Conservation (phyloP, 352 stramenopile species). For the Phytophthora lateralis region DNA sequence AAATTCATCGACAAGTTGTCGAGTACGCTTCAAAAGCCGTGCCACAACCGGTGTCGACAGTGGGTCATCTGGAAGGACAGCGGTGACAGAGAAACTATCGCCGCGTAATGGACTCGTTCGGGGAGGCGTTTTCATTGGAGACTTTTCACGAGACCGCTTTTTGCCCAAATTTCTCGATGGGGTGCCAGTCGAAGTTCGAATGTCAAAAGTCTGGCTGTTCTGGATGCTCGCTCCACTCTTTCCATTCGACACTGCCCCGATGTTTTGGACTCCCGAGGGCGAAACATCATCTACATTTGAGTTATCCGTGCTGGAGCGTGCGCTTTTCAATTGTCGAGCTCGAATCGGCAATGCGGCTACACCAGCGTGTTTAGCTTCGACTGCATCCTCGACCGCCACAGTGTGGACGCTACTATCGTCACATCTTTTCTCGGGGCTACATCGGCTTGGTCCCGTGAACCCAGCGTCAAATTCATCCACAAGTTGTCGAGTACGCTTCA, state of each 20-base stretch:
- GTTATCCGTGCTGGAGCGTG: slow-evolving; percentile 50
- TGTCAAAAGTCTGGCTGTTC: neutral
- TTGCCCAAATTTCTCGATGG: slow-evolving; percentile 2
- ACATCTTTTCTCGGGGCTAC: slow-evolving; percentile 1
- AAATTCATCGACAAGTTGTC: slow-evolving; percentile 37
- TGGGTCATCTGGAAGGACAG: slow-evolving; percentile 14
- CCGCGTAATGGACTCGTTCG: neutral
- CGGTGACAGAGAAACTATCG: neutral
- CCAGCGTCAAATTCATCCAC: slow-evolving; percentile 35
- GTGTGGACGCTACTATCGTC: neutral
- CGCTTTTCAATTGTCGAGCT: slow-evolving; percentile 36
- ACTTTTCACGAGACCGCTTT: slow-evolving; percentile 3
- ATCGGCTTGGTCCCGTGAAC: slow-evolving; percentile 13
- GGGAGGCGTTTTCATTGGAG: slow-evolving; percentile 8
- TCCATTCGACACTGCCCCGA: neutral
- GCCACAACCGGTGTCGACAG: slow-evolving; percentile 30
- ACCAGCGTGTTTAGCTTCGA: slow-evolving; percentile 1
- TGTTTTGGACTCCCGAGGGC: neutral
- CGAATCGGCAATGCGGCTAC: slow-evolving; percentile 31
- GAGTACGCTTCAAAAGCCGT: slow-evolving; percentile 33
- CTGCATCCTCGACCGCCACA: neutral
- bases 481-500: slow-evolving; percentile 36
- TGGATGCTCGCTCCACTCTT: too few relatives aligned
- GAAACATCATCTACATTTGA: slow-evolving; percentile 39
- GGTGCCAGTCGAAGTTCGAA: slow-evolving; percentile 12